phyloP scores from a whole-genome alignment of 192 early-diverging fungal species.

The Spinellus fusiger region DNA sequence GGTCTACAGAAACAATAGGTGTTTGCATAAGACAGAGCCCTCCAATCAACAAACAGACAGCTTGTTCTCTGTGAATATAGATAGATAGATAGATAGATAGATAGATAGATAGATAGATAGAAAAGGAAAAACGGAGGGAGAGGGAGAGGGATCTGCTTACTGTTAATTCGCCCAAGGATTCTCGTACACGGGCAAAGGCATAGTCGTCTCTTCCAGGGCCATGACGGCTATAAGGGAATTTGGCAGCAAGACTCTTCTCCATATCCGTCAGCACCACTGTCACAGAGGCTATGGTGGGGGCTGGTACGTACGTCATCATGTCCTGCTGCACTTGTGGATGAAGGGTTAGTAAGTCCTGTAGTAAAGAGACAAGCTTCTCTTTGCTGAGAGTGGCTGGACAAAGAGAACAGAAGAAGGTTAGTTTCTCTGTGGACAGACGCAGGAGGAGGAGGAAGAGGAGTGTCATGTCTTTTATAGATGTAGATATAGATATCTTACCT shows the following conservation, averaged over 20 bases:
- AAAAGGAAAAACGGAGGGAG: background rate
- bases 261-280: conserved; percentile 56
- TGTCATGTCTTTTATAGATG: background rate
- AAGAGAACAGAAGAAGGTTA: background rate
- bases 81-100: background rate
- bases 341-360: conserved; percentile 63
- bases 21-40: background rate
- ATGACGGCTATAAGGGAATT: conserved; percentile 83
- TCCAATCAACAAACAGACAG: background rate
- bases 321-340: conserved; percentile 66
- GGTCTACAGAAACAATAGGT: conserved; percentile 34
- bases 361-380: conserved; percentile 63
- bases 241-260: conserved; percentile 64
- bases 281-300: conserved; percentile 78
- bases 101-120: background rate
- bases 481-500: background rate
- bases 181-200: conserved; percentile 79
- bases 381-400: conserved; percentile 53
- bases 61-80: background rate
- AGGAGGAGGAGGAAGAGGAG: no score
- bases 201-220: conserved; percentile 82
- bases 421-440: background rate
- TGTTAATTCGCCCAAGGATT: conserved; percentile 64
- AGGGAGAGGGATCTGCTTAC: conserved; percentile 36
- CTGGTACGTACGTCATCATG: conserved; percentile 73